Percentiles rank a stretch among this genome's conserved stretches.
These are phyloP conservation scores for Ophiocordyceps camponoti-saundersi DNA, from an alignment of 2,329 filamentous ascomycete genomes.

Conservation along the genomic window DNA sequence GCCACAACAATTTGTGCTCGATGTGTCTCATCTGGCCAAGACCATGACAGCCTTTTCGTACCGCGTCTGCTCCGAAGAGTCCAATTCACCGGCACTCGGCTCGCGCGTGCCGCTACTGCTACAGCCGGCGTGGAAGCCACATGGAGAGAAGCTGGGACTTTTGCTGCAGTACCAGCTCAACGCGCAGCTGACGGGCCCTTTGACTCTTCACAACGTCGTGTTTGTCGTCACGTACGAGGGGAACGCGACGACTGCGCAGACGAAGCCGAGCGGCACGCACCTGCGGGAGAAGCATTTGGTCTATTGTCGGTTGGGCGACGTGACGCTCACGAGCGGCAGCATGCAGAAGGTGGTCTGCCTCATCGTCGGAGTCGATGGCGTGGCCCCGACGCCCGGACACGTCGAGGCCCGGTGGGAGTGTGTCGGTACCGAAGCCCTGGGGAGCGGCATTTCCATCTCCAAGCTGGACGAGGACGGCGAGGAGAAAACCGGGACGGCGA, in stretches of 20 bases:
- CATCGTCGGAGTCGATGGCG: constrained; percentile 54
- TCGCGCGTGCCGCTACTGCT: constrained; percentile 57
- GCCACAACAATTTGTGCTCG: constrained; percentile 65
- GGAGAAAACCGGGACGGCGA: constrained; percentile 24
- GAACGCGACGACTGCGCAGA: constrained; percentile 50
- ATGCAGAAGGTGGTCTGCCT: constrained; percentile 69
- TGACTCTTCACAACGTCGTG: constrained; percentile 51
- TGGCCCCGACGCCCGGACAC: constrained; percentile 53
- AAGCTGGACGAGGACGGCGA: constrained; percentile 33
- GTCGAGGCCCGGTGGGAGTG: constrained; percentile 75
- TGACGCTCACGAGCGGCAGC: constrained; percentile 44
- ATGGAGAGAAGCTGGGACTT: constrained; percentile 71
- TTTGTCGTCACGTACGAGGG: constrained; percentile 58
- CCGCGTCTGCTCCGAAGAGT: constrained; percentile 56
- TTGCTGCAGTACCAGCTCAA: constrained; percentile 76
- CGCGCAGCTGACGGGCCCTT: constrained; percentile 26
- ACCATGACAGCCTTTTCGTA: constrained; percentile 84
- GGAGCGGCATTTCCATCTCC: constrained; percentile 50
- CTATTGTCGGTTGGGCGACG: constrained; percentile 65
- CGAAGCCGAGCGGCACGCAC: constrained; percentile 66
- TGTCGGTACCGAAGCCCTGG: constrained; percentile 23
- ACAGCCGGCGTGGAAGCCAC: constrained; percentile 64
- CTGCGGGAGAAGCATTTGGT: constrained; percentile 59
- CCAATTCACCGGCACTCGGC: constrained; percentile 23
- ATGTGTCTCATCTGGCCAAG: constrained; percentile 54